Evolutionary conservation across 257 asterid species (phyloP), one percentile per base, ranked within the genome.

Genomic region (Penstemon barbatus): DNA sequence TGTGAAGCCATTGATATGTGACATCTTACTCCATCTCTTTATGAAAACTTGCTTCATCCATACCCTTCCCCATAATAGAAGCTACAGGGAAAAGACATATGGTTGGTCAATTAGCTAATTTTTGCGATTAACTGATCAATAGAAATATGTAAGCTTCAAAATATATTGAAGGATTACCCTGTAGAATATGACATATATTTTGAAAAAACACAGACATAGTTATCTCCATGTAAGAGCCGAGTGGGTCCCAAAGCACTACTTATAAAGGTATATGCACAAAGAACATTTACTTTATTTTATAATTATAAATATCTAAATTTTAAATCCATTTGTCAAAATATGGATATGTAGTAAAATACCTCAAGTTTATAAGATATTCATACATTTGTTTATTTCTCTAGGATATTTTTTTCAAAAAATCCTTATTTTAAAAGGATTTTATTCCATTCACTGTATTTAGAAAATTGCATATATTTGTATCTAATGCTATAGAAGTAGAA

Each of bases 101-200:
- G 55, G 46, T 7, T 65, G 46, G 46, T 13, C 65, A 55, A 12
- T 50, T 65, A 50, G n/a, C 42, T 8, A 33, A 42, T 44, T 62
- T 62, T 13, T 49, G 62, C 18, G 74, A 74, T 38, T 18, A 60
- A 67, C 25, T 41, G 63, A 61, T 61, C 68, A 42, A 54, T 51
- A 18, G 18, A 48, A 57, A 15, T 5, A 40, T 59, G 43, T 57
- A 15, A 11, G 10, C 7, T 38, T 37, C 37, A 7, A 48, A 55
- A 6, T 68, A 33, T 13, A 10, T 13, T 11, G 37, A 65, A 45
- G 65, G 55, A 45, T 65, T 42, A 40, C 51, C 38, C 12, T 61
- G 57, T 25, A 13, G 46, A 62, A 60, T 50, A 65, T 73, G 63
- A 66, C 49, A 37, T 56, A 36, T 8, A 64, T 39, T 36, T 7